Evolutionary conservation across 805 yeast genomes (phyloP), one percentile per base, ranked within the genome.

Genomic region (Candida ascalaphidarum): DNA sequence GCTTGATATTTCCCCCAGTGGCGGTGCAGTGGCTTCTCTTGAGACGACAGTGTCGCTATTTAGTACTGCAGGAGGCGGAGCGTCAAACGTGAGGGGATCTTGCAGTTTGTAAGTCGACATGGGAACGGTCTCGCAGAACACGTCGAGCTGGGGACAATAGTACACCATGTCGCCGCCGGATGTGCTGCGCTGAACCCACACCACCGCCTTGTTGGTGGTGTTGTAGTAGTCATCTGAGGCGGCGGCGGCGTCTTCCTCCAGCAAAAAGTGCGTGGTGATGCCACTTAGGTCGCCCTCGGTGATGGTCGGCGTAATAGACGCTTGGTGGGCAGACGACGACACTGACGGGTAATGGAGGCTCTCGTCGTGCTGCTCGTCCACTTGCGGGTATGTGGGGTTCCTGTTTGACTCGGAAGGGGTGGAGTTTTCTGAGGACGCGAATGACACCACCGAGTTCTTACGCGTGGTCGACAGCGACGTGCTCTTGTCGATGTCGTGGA

Each of bases 161-260:
- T 65, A 81, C 6, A 78, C 53, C 11, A 76, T 48, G 28, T 68
- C 68, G 13, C 75, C 79, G 28, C 63, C 67, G 9, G 62, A 58
- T 1, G 79, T 68, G n/a, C 69, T 53, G 26, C 69, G 65, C 0
- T 85, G 81, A 0, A 76, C 49, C 88, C 89, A 81, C 4, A 51
- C 33, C 9, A 55, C 49, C n/a, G 39, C 40, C 17, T 33, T 42
- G 17, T 42, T 36, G 22, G 45, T 31, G 5, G 30, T 27, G 10
- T 30, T 28, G 17, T 42, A 43, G 31, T 48, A 50, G 11, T 46
- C 49, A 8, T 46, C 47, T 3, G 39, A 44, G 26, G 49, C 22
- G 11, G 27, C 31, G 32, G 57, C 60, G 10, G 64, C 66, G 23
- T 47, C 53, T 14, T 46, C 33, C 17, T 41, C 32, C 6, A 44